Evolutionary conservation across 257 asterid genomes (phyloP), one percentile per base, ranked within the genome.

Genomic region (Solanum lignicaule): DNA sequence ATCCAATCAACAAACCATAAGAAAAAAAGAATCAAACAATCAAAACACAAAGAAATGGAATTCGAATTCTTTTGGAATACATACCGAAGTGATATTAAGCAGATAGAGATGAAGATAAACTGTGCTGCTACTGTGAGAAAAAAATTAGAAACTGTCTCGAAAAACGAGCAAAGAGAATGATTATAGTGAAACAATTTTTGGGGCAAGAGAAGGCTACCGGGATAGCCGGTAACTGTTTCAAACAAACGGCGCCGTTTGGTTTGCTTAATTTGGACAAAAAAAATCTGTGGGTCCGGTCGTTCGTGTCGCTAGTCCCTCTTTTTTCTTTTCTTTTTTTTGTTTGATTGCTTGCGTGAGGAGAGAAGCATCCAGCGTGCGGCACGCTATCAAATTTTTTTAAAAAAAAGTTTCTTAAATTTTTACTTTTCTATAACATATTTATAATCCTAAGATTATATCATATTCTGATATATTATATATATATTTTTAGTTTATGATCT

Each of bases 301-400:
- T 18, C 1, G 11, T 21, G 25, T 9, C 11, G 83, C 14, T 38
- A 46, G 87, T 39, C n/a, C 33, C 58, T 60, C 14, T 15, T 65
- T n/a, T 11, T 11, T 65, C 12, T 27, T 16, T 27, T 25, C 1
- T 7, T 31, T 71, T 3, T 4, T 71, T 18, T 4, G 35, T 33
- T 36, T 74, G 74, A 52, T 69, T 86, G 83, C 87, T 86, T 86
- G 87, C 69, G 41, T 20, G 69, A 41, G 69, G 83, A 29, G 87
- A 27, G 87, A 86, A 66, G 87, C 46, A 69, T 86, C 87, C 41
- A 65, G 78, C 15, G 87, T 36, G 52, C 31, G 31, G 52, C 32
- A 36, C 52, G 31, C 52, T 2, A 72, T 5, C 9, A 73, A 16
- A 33, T 73, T 4, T 18, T 3, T 33, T 2, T 8, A 4, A 3